Evolutionary conservation across 2,329 filamentous ascomycete species (phyloP).

Genomic region (Daldinia sp.): DNA sequence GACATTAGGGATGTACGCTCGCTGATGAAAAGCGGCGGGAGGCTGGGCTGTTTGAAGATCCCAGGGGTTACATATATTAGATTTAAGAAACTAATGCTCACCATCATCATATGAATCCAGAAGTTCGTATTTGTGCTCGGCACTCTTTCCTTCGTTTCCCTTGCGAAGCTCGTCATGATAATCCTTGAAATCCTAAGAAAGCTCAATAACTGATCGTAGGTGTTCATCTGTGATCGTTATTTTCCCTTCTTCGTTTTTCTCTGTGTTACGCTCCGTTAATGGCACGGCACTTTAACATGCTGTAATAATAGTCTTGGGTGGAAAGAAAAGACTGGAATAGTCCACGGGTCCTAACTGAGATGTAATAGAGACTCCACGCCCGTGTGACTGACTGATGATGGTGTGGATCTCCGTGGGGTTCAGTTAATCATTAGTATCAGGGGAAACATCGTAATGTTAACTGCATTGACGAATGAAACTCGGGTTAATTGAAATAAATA

Average conservation of each 20-base stretch:
- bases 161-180: conserved; percentile 40
- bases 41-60: too few species aligned
- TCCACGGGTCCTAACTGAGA: too few species aligned
- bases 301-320: conserved; percentile 3
- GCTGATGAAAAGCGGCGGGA: background rate
- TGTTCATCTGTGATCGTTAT: conserved; percentile 42
- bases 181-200: conserved; percentile 44
- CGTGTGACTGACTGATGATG: too few species aligned
- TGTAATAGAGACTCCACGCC: too few species aligned
- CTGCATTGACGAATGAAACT: too few species aligned
- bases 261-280: conserved; percentile 45
- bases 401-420: too few species aligned
- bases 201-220: conserved; percentile 41
- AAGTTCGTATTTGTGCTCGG: conserved; percentile 3
- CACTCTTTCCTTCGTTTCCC: conserved; percentile 20
- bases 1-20: background rate
- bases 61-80: too few species aligned
- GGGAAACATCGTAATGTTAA: too few species aligned
- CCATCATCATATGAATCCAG: conserved; percentile 3
- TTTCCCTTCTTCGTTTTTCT: conserved; percentile 43
- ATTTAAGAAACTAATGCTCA: background rate
- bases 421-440: too few species aligned
- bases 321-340: background rate
- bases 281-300: conserved; percentile 48
- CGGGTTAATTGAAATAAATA: too few species aligned